A percentile compares a stretch with the other conserved stretches of the same genome.
Conservation (phyloP, 805 yeast species). For the Lachancea lanzarotensis region DNA sequence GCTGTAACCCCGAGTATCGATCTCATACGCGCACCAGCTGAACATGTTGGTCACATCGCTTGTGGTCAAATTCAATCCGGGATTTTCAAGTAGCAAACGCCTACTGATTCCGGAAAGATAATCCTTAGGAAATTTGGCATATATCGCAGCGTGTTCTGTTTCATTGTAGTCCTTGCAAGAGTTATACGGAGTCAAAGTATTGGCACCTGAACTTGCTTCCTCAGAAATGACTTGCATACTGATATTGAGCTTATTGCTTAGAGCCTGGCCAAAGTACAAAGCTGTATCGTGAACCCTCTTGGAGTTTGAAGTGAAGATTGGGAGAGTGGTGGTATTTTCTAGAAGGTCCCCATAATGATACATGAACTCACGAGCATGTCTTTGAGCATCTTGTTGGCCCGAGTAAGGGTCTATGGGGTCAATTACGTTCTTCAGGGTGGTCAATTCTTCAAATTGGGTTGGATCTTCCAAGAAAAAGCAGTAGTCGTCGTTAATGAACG, state of each 20-base stretch:
- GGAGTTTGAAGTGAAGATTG: slow-evolving; percentile 45
- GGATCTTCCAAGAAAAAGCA: slow-evolving; percentile 40
- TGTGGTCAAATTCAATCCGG: slow-evolving; percentile 46
- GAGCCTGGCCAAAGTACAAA: slow-evolving; percentile 43
- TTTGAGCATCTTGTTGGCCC: slow-evolving; percentile 41
- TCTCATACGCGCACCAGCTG: slow-evolving; percentile 67
- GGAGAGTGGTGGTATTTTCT: slow-evolving; percentile 34
- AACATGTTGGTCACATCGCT: slow-evolving; percentile 50
- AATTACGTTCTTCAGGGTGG: slow-evolving; percentile 17
- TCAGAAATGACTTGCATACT: slow-evolving; percentile 38
- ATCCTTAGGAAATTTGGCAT: slow-evolving; percentile 16
- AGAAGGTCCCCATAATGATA: slow-evolving; percentile 38
- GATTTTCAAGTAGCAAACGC: slow-evolving; percentile 51
- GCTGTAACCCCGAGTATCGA: slow-evolving; percentile 63
- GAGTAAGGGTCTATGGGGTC: slow-evolving; percentile 34
- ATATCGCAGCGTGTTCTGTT: slow-evolving; percentile 13
- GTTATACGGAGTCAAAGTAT: slow-evolving; percentile 39
- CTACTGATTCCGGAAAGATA: slow-evolving; percentile 49
- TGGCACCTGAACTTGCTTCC: slow-evolving; percentile 45
- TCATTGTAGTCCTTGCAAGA: slow-evolving; percentile 34
- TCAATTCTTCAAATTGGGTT: slow-evolving; percentile 39
- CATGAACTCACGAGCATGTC: slow-evolving; percentile 42
- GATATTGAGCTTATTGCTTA: slow-evolving; percentile 21
- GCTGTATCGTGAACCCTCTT: slow-evolving; percentile 45
- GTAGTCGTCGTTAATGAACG: slow-evolving; percentile 43